A percentile compares a stretch with the other conserved stretches of the same genome.
Conservation (phyloP, 1,284 basidiomycete genomes). For the Melanopsichium pennsylvanicum region DNA sequence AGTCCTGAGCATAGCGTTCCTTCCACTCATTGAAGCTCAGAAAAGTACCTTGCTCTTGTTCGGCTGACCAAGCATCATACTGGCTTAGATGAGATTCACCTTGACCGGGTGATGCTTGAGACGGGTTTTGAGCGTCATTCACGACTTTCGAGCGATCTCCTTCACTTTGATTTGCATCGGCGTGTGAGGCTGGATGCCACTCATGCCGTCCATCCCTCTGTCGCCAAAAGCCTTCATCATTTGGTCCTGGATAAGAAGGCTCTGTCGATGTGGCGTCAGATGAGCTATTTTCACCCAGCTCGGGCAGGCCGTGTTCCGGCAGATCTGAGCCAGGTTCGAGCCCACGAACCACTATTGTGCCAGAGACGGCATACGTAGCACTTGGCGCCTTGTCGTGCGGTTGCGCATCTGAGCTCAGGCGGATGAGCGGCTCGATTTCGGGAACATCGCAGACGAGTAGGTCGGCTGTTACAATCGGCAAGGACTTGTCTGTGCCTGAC, state of each 20-base stretch:
- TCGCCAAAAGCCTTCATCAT: slow-evolving; percentile 43
- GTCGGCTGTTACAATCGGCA: slow-evolving; percentile 17
- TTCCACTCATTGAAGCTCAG: slow-evolving; percentile 48
- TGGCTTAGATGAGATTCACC: slow-evolving; percentile 10
- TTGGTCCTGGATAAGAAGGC: slow-evolving; percentile 26
- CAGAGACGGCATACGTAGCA: slow-evolving; percentile 33
- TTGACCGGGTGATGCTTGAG: too few species aligned
- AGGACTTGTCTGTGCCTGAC: neutral
- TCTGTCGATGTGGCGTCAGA: neutral
- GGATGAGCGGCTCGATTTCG: slow-evolving; percentile 30
- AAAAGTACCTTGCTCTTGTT: slow-evolving; percentile 35
- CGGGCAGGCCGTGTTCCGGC: neutral
- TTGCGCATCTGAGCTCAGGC: neutral
- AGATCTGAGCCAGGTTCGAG: neutral
- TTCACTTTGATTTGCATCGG: too few species aligned
- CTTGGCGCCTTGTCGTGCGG: neutral
- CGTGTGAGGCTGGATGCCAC: slow-evolving; percentile 25
- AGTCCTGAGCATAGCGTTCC: slow-evolving; percentile 16
- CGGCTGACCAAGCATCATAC: slow-evolving; percentile 46
- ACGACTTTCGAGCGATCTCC: too few species aligned
- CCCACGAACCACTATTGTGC: slow-evolving; percentile 24
- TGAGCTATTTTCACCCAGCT: neutral
- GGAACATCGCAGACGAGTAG: slow-evolving; percentile 42
- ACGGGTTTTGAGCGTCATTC: too few species aligned
- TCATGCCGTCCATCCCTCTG: slow-evolving; percentile 39